Evolutionary conservation across 192 early-diverging fungal species (phyloP).

Genomic region (Linderina pennispora): DNA sequence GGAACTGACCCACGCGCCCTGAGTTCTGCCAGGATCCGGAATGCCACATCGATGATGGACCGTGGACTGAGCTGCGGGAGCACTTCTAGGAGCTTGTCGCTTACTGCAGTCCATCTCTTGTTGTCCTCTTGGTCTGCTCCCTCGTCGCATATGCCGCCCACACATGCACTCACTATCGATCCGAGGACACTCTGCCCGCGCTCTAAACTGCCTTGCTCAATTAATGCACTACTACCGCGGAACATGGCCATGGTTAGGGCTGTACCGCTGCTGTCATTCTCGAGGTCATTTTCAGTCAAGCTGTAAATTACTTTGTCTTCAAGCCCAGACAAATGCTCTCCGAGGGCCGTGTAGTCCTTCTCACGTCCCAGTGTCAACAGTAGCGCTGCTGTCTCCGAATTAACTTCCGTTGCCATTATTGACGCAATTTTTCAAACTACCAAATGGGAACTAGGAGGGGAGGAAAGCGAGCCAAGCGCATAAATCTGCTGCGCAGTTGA

Average conservation of each 20-base stretch:
- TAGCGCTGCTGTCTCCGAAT: not conserved
- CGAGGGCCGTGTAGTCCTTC: not conserved
- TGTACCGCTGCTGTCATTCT: not conserved
- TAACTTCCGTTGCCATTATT: not conserved
- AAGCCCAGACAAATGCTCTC: not conserved
- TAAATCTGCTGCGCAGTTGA: too few relatives aligned
- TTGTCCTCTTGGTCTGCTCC: conserved; percentile 2
- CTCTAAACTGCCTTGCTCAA: conserved; percentile 9
- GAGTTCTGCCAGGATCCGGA: conserved; percentile 36
- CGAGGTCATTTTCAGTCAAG: not conserved
- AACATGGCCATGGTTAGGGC: conserved; percentile 5
- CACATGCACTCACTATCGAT: conserved; percentile 15
- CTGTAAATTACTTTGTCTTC: not conserved
- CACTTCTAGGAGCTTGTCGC: conserved; percentile 23
- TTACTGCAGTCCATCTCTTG: conserved; percentile 10
- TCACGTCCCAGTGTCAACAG: not conserved
- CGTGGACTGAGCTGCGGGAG: conserved; percentile 24
- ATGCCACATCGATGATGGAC: conserved; percentile 25
- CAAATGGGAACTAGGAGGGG: too few relatives aligned
- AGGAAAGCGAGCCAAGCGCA: too few relatives aligned
- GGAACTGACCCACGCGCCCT: conserved; percentile 27
- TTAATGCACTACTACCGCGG: conserved; percentile 20
- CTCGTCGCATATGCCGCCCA: conserved; percentile 37
- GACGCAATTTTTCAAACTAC: too few relatives aligned
- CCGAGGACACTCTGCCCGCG: conserved; percentile 6